Percentiles rank a stretch among this genome's conserved stretches.
phyloP scores from a whole-genome alignment of 148 eudicot species.

The Rhododendron ferrugineum region DNA sequence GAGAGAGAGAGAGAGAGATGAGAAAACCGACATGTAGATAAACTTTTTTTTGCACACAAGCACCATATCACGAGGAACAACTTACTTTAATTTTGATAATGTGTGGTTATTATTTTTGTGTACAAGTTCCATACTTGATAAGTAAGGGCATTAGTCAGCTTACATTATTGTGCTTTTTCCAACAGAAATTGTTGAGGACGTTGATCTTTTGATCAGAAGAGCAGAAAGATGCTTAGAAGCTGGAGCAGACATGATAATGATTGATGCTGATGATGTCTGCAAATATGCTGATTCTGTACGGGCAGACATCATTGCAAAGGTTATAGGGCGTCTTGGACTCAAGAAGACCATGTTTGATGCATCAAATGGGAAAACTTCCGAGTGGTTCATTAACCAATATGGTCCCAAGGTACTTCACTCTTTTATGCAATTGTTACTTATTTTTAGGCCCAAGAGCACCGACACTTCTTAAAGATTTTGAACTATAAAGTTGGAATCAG shows the following conservation, averaged over 20 bases:
- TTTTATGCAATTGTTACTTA: neutral
- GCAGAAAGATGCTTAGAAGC: slow-evolving; percentile 98
- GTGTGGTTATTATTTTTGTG: neutral
- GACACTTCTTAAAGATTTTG: neutral
- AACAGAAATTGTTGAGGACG: slow-evolving; percentile 81
- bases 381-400: slow-evolving; percentile 87
- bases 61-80: neutral
- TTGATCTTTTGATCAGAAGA: slow-evolving; percentile 65
- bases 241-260: slow-evolving; percentile 95
- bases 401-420: slow-evolving; percentile 65
- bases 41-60: neutral
- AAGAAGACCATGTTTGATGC: slow-evolving; percentile 96
- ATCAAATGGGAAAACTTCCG: slow-evolving; percentile 62
- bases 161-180: neutral
- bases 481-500: neutral
- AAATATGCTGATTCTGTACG: slow-evolving; percentile 60
- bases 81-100: neutral
- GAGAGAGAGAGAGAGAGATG: neutral
- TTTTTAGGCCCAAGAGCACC: neutral
- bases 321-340: slow-evolving; percentile 78
- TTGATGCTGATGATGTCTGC: slow-evolving; percentile 83
- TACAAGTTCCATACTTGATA: neutral
- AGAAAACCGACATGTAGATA: neutral
- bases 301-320: slow-evolving; percentile 76
- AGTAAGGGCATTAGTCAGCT: neutral